Percentiles rank a stretch among this genome's conserved stretches.
These are phyloP conservation scores for Erythrophleum ivorense DNA, from an alignment of 331 rosid species.

Conservation along the genomic window DNA sequence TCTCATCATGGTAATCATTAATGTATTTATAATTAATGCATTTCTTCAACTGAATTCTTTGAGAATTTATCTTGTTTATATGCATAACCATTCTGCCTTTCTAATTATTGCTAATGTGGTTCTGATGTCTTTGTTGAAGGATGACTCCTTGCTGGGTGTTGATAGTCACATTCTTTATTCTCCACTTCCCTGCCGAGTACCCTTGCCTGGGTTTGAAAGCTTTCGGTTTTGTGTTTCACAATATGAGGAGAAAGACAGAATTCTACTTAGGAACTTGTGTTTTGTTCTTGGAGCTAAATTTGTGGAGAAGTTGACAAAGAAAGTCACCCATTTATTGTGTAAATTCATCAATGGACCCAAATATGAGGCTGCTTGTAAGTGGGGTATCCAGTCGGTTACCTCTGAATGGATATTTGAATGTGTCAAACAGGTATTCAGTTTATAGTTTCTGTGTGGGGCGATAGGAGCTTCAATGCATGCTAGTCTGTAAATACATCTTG, in stretches of 20 bases:
- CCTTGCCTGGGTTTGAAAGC: conserved; percentile 84
- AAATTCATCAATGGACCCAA: conserved; percentile 83
- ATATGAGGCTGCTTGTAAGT: conserved; percentile 85
- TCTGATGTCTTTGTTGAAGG: conserved; percentile 59
- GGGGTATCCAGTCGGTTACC: conserved; percentile 71
- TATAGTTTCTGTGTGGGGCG: conserved; percentile 30
- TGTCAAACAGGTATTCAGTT: conserved; percentile 80
- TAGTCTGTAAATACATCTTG: conserved; percentile 15
- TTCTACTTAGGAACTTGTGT: conserved; percentile 81
- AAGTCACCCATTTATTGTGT: conserved; percentile 92
- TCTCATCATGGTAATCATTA: conserved; percentile 23
- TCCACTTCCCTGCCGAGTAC: conserved; percentile 87
- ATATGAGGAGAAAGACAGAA: conserved; percentile 83
- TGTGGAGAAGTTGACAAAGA: conserved; percentile 68
- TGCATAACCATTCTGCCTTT: conserved; percentile 22
- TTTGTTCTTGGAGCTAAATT: conserved; percentile 89
- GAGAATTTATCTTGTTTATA: conserved; percentile 23
- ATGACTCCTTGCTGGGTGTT: conserved; percentile 79
- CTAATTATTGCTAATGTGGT: conserved; percentile 34
- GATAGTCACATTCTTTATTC: conserved; percentile 82
- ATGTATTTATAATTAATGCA: background rate
- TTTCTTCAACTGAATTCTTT: conserved; percentile 34
- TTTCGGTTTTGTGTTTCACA: conserved; percentile 92
- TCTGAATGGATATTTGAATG: conserved; percentile 92
- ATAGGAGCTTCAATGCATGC: conserved; percentile 25